A percentile compares a stretch with the other conserved stretches of the same genome.
Evolutionary conservation across 805 yeast genomes (phyloP).

Genomic region (Candida tammaniensis): DNA sequence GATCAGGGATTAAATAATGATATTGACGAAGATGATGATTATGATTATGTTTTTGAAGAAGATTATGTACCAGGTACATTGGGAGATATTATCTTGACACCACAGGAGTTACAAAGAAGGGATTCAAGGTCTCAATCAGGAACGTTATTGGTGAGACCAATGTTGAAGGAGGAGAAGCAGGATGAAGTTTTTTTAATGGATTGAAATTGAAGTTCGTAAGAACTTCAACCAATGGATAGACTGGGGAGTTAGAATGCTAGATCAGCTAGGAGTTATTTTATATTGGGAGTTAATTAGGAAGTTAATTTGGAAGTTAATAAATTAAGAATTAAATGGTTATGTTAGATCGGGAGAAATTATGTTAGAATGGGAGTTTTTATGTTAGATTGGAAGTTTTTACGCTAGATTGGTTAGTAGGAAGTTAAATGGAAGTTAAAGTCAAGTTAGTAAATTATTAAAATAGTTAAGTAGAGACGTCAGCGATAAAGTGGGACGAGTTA

Average conservation of each 20-base stretch:
- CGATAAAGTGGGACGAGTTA: too few species aligned
- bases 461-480: too few species aligned
- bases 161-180: conserved; percentile 11
- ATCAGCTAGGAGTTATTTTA: not conserved
- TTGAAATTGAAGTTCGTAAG: conserved; percentile 12
- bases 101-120: conserved; percentile 68
- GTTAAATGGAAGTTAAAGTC: too few species aligned
- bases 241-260: not conserved
- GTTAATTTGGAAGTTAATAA: not conserved
- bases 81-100: conserved; percentile 72
- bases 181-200: conserved; percentile 43
- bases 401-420: too few species aligned
- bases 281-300: not conserved
- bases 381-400: too few species aligned
- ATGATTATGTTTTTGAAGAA: conserved; percentile 47
- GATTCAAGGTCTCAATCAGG: conserved; percentile 59
- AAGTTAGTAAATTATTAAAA: too few species aligned
- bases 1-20: conserved; percentile 4
- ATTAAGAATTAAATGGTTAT: not conserved
- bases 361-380: not conserved
- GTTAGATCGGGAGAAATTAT: not conserved
- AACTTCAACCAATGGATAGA: too few species aligned
- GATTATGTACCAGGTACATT: conserved; percentile 81
- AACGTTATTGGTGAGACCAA: conserved; percentile 36
- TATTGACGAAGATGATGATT: conserved; percentile 30